Percentiles rank a stretch among this genome's conserved stretches.
These are phyloP conservation scores for Naganishia liquefaciens DNA, from an alignment of 1,284 basidiomycete genomes.

Conservation along the genomic window DNA sequence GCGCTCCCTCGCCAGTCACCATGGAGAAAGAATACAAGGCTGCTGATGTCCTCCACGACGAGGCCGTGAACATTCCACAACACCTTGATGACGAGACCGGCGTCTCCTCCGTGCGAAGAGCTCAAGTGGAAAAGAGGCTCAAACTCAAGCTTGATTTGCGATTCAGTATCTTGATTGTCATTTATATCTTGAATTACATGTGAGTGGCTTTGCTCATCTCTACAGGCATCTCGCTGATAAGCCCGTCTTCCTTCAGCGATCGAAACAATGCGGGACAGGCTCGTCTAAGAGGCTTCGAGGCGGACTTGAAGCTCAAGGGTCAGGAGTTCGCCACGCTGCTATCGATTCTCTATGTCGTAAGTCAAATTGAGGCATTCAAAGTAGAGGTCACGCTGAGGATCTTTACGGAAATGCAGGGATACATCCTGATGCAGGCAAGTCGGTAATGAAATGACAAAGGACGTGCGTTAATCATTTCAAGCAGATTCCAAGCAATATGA, in stretches of 20 bases:
- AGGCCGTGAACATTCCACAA: constrained; percentile 36
- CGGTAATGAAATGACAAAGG: no score
- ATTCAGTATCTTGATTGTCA: constrained; percentile 43
- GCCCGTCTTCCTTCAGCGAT: constrained; percentile 38
- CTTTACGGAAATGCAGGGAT: background rate
- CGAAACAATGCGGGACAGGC: constrained; percentile 47
- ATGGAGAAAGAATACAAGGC: constrained; percentile 9
- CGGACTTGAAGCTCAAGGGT: constrained; percentile 44
- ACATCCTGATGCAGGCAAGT: constrained; percentile 35
- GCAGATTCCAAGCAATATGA: constrained; percentile 60
- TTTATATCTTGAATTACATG: constrained; percentile 40
- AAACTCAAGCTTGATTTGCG: constrained; percentile 48
- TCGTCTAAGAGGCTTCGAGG: constrained; percentile 43
- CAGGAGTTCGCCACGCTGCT: constrained; percentile 41
- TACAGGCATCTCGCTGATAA: background rate
- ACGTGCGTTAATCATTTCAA: constrained; percentile 62
- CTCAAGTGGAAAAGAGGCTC: constrained; percentile 46
- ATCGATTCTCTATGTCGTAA: constrained; percentile 43
- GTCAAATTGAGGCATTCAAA: background rate
- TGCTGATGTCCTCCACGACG: constrained; percentile 37
- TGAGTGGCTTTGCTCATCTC: constrained; percentile 5
- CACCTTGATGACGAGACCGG: constrained; percentile 21
- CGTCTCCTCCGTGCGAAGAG: background rate
- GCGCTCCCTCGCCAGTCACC: background rate
- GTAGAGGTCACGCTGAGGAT: no score